Evolutionary conservation across 495 filamentous ascomycete genomes (phyloP).

Genomic region (Penicillium dipodomyicola): DNA sequence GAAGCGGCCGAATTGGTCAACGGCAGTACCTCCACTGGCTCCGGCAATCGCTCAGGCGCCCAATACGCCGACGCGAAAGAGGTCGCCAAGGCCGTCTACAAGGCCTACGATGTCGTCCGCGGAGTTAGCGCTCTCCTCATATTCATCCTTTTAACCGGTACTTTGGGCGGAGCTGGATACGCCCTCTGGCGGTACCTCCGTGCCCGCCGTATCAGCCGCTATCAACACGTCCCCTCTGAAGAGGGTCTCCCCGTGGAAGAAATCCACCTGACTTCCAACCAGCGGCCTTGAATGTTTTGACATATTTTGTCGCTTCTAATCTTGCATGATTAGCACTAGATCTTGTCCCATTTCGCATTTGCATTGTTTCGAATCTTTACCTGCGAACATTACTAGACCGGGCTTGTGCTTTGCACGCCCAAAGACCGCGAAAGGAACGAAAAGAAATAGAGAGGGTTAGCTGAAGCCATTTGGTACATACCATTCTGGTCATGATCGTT

Average conservation of each 20-base stretch:
- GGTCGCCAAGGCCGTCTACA: constrained; percentile 32
- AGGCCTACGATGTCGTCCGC: constrained; percentile 39
- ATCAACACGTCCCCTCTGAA: constrained; percentile 36
- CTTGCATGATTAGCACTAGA: constrained; percentile 18
- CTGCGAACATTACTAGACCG: not conserved
- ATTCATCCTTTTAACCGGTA: constrained; percentile 30
- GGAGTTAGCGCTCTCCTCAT: constrained; percentile 36
- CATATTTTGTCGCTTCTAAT: constrained; percentile 2
- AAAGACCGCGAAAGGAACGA: not conserved
- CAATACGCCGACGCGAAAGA: constrained; percentile 30
- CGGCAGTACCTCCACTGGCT: constrained; percentile 5
- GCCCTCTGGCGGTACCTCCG: constrained; percentile 26
- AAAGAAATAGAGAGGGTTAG: constrained; percentile 2
- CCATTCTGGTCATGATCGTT: constrained; percentile 25
- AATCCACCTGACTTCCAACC: constrained; percentile 21
- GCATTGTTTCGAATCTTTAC: not conserved
- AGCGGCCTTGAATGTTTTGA: constrained; percentile 11
- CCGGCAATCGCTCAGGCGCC: not conserved
- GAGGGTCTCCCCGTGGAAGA: constrained; percentile 31
- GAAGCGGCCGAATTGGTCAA: constrained; percentile 17
- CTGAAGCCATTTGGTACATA: constrained; percentile 21
- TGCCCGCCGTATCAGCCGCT: constrained; percentile 29
- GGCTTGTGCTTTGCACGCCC: not conserved
- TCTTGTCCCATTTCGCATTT: constrained; percentile 17
- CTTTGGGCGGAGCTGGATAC: constrained; percentile 29